Evolutionary conservation across 257 asterid genomes (phyloP).

Genomic region (Solanum verrucosum): DNA sequence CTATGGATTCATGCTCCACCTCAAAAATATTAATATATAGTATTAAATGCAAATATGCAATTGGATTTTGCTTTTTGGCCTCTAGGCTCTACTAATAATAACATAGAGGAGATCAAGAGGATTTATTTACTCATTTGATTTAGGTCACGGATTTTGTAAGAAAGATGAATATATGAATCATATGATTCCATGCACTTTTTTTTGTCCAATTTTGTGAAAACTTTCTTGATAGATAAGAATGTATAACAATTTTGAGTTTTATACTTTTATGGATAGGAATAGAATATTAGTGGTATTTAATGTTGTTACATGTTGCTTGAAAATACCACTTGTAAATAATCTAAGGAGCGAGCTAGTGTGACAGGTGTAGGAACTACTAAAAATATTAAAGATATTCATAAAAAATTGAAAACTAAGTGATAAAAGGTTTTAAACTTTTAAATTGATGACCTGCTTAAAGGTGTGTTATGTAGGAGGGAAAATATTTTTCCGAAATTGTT

Average conservation of each 20-base stretch:
- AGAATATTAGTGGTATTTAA: constrained; percentile 3
- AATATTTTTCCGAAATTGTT: neutral
- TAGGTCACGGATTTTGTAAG: constrained; percentile 37
- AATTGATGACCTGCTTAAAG: neutral
- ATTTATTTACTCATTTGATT: constrained; percentile 10
- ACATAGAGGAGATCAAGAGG: neutral
- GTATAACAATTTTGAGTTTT: neutral
- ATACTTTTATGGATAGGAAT: constrained; percentile 1
- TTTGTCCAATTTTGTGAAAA: neutral
- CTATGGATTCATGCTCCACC: neutral
- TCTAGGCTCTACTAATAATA: neutral
- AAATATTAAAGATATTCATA: too few relatives aligned
- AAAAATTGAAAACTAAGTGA: neutral
- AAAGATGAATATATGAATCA: constrained; percentile 13
- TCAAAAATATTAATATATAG: neutral
- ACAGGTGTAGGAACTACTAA: neutral
- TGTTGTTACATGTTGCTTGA: neutral
- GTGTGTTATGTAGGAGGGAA: neutral
- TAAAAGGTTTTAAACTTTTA: neutral
- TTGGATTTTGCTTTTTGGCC: constrained; percentile 3
- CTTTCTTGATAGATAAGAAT: neutral
- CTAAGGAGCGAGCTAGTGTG: neutral
- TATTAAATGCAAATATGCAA: constrained; percentile 1
- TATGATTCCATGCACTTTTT: constrained; percentile 19
- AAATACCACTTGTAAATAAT: too few relatives aligned